A percentile compares a stretch with the other conserved stretches of the same genome.
phyloP scores from a whole-genome alignment of 2,329 filamentous ascomycete species.

The Colletotrichum phormii region DNA sequence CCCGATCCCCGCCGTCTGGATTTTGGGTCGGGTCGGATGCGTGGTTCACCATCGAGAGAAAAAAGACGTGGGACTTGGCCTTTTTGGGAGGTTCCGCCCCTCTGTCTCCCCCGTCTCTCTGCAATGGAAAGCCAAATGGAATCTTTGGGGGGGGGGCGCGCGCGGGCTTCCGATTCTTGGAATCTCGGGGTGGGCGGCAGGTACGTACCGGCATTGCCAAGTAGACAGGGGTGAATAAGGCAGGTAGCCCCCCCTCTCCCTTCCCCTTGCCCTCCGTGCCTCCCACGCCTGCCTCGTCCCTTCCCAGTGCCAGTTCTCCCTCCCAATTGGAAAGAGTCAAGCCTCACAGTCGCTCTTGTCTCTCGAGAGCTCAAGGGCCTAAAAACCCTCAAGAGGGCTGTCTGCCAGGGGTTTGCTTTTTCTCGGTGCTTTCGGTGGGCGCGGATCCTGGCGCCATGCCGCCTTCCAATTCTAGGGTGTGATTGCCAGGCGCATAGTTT shows the following conservation, averaged over 20 bases:
- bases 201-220: not conserved
- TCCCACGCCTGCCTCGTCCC: not conserved
- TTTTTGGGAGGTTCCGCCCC: not conserved
- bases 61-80: not conserved
- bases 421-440: not conserved
- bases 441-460: not conserved
- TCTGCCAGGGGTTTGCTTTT: not conserved
- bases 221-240: not conserved
- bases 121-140: not conserved
- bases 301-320: too few species aligned
- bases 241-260: not conserved
- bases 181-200: constrained; percentile 5
- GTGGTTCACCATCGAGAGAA: constrained; percentile 3
- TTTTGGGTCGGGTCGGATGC: constrained; percentile 31
- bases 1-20: constrained; percentile 36
- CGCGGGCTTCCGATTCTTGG: constrained; percentile 13
- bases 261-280: not conserved
- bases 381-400: not conserved
- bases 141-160: not conserved
- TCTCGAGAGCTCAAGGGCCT: not conserved
- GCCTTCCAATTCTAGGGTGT: constrained; percentile 14
- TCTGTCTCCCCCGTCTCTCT: not conserved
- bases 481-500: constrained; percentile 9
- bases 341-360: not conserved
- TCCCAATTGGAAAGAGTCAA: not conserved